Evolutionary conservation across 2,329 filamentous ascomycete species (phyloP).

Genomic region (Colletotrichum godetiae): DNA sequence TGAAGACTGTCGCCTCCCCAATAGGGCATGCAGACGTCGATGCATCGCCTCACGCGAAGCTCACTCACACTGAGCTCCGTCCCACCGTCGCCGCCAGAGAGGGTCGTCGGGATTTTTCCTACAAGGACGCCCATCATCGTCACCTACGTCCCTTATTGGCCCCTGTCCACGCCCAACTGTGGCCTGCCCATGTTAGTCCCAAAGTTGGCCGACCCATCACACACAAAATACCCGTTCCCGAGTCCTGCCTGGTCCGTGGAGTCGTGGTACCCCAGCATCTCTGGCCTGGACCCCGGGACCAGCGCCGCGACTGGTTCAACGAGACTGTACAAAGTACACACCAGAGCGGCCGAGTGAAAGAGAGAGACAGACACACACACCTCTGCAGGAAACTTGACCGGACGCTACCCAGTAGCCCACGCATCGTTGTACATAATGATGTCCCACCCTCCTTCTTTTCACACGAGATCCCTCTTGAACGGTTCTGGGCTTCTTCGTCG

Average conservation of each 20-base stretch:
- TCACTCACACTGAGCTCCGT: conserved; percentile 3
- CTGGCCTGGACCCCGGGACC: conserved; percentile 21
- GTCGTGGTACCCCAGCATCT: conserved; percentile 28
- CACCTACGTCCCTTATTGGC: conserved; percentile 11
- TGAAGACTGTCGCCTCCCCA: conserved; percentile 25
- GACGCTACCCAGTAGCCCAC: conserved; percentile 7
- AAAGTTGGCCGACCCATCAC: conserved; percentile 26
- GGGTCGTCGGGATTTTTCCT: conserved; percentile 17
- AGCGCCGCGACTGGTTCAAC: conserved; percentile 30
- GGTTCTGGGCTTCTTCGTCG: conserved; percentile 22
- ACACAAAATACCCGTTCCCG: conserved; percentile 29
- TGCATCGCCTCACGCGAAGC: conserved; percentile 31
- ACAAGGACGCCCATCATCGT: conserved; percentile 27
- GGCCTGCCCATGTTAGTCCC: conserved; percentile 24
- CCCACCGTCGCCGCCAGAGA: conserved; percentile 8
- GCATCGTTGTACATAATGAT: conserved; percentile 33
- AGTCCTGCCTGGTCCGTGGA: conserved; percentile 33
- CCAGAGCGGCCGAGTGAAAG: conserved; percentile 1
- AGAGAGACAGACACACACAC: conserved; percentile 9
- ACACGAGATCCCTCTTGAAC: conserved; percentile 9
- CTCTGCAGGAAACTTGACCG: conserved; percentile 12
- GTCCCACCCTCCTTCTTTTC: conserved; percentile 30
- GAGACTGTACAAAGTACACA: conserved; percentile 13
- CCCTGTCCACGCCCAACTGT: conserved; percentile 13
- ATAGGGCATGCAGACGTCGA: conserved; percentile 22